These are phyloP conservation scores for Amorphotheca resinae DNA, from an alignment of 495 filamentous ascomycete species.

Conservation along the genomic window DNA sequence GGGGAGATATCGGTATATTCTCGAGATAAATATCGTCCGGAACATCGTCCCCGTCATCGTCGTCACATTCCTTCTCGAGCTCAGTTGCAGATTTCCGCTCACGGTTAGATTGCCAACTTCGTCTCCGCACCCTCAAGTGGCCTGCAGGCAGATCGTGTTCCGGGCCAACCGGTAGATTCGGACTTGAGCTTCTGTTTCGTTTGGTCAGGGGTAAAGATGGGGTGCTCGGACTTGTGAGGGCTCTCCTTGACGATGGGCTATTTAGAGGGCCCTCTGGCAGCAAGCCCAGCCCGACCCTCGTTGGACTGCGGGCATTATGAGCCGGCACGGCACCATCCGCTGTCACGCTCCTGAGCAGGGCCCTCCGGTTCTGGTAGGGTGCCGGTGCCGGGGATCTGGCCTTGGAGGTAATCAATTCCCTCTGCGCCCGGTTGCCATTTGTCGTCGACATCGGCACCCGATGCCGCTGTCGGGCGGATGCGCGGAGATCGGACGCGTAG, in stretches of 20 bases:
- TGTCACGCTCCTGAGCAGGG: conserved; percentile 13
- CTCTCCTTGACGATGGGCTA: conserved; percentile 5
- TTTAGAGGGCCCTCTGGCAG: conserved; percentile 1
- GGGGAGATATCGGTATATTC: conserved; percentile 91
- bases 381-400: conserved; percentile 15
- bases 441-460: conserved; percentile 14
- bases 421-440: conserved; percentile 16
- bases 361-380: conserved; percentile 14
- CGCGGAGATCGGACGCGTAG: conserved; percentile 25
- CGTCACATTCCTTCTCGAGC: conserved; percentile 72
- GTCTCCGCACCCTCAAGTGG: conserved; percentile 34
- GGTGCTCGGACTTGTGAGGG: conserved; percentile 17
- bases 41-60: conserved; percentile 73
- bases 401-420: conserved; percentile 22
- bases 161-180: conserved; percentile 13
- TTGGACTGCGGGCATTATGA: conserved; percentile 17
- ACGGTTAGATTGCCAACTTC: conserved; percentile 56
- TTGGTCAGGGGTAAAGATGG: conserved; percentile 13
- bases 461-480: conserved; percentile 18
- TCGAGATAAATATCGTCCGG: conserved; percentile 84
- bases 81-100: conserved; percentile 66
- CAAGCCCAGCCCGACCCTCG: conserved; percentile 10
- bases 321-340: conserved; percentile 11
- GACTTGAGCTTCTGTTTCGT: conserved; percentile 20
- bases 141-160: conserved; percentile 27